Percentiles rank a stretch among this genome's conserved stretches.
Evolutionary conservation across 805 yeast species (phyloP).

Genomic region (Pichia ethanolica): DNA sequence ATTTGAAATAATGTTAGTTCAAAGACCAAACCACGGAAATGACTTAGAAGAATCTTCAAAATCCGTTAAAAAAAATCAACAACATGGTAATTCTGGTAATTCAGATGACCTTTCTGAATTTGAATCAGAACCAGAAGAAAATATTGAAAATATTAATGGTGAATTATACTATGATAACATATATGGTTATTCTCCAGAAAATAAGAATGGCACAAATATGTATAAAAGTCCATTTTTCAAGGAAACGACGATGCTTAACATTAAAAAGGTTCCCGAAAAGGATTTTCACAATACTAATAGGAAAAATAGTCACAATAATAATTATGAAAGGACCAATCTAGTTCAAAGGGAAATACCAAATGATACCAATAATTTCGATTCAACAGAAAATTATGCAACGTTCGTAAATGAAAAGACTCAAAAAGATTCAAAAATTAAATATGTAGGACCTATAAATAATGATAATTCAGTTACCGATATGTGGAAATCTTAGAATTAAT

Average conservation of each 20-base stretch:
- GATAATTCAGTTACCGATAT: background rate
- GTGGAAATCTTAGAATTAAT: background rate
- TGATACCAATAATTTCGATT: background rate
- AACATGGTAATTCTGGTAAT: too few relatives aligned
- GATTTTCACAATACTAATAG: background rate
- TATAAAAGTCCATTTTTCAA: background rate
- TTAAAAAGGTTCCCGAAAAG: background rate
- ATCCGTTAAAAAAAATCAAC: too few relatives aligned
- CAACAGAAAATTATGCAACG: constrained; percentile 1
- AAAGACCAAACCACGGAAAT: background rate
- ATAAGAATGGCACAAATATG: background rate
- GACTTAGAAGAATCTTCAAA: background rate
- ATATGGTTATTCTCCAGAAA: too few relatives aligned
- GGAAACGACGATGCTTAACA: background rate
- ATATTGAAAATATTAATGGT: too few relatives aligned
- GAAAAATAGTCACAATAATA: too few relatives aligned
- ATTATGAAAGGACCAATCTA: background rate
- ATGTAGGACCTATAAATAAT: background rate
- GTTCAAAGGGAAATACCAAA: constrained; percentile 3
- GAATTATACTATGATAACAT: too few relatives aligned
- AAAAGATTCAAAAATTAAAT: background rate
- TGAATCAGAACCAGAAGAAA: background rate
- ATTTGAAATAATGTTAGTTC: background rate
- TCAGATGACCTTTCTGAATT: background rate
- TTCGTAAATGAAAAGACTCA: background rate